phyloP scores from a whole-genome alignment of 2,329 filamentous ascomycete species.

The Cladosporium oxysporum region DNA sequence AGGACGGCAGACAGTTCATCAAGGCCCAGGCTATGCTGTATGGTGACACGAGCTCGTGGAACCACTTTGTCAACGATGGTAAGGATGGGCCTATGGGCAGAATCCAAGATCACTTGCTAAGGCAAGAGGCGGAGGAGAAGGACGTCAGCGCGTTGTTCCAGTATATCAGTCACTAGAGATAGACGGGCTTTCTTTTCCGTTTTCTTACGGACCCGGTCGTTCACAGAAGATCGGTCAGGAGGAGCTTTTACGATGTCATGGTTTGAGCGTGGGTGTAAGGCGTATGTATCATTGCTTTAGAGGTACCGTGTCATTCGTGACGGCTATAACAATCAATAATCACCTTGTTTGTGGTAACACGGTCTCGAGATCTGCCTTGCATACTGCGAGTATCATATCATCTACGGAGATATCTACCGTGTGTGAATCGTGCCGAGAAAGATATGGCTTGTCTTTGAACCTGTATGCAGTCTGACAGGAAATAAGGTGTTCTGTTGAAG shows the following conservation, averaged over 20 bases:
- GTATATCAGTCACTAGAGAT: conserved; percentile 82
- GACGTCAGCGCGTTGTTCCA: conserved; percentile 96
- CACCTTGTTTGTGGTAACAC: not conserved
- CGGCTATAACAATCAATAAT: not conserved
- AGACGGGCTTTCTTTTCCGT: not conserved
- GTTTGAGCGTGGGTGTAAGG: not conserved
- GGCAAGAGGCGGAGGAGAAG: conserved; percentile 76
- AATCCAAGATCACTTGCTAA: conserved; percentile 87
- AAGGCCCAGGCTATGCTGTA: conserved; percentile 96
- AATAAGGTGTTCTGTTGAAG: too few species aligned
- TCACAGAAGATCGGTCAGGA: conserved; percentile 6
- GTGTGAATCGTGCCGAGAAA: not conserved
- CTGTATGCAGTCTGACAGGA: too few species aligned
- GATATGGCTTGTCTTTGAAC: not conserved
- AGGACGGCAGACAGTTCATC: conserved; percentile 75
- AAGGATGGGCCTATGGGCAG: conserved; percentile 62
- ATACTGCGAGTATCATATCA: not conserved
- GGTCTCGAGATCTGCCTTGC: not conserved
- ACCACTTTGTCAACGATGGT: conserved; percentile 85
- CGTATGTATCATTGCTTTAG: not conserved
- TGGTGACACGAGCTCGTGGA: conserved; percentile 98
- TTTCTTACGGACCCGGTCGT: not conserved
- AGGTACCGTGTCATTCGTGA: not conserved
- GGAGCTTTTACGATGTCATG: not conserved
- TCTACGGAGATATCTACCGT: not conserved